Percentiles rank a stretch among this genome's conserved stretches.
phyloP scores from a whole-genome alignment of 805 yeast species.

The Ogataea pini region DNA sequence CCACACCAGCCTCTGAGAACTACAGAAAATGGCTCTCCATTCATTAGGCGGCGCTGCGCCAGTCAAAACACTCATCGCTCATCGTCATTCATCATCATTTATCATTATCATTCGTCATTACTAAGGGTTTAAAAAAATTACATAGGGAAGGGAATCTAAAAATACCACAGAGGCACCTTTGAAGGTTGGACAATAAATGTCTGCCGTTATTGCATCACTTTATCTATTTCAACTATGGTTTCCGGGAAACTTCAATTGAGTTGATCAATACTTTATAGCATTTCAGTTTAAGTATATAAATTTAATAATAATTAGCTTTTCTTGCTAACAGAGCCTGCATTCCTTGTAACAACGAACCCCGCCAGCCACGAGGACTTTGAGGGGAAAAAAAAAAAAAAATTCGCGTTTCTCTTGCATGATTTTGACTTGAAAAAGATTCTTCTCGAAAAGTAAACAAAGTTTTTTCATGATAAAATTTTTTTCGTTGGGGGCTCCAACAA shows the following conservation, averaged over 20 bases:
- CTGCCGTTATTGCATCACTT: not conserved
- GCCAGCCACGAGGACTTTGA: too few relatives aligned
- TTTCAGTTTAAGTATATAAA: not conserved
- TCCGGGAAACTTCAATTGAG: not conserved
- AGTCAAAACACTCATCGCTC: slow-evolving; percentile 1
- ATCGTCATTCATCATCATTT: slow-evolving; percentile 2
- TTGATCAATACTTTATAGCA: not conserved
- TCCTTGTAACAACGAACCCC: not conserved
- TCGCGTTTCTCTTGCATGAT: slow-evolving; percentile 11
- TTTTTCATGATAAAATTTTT: slow-evolving; percentile 5
- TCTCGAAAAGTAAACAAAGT: slow-evolving; percentile 15
- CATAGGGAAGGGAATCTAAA: slow-evolving; percentile 1
- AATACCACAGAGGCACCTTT: slow-evolving; percentile 1
- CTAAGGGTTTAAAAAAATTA: slow-evolving; percentile 2
- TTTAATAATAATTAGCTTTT: not conserved
- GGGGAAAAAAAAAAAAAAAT: too few relatives aligned
- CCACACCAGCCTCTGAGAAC: slow-evolving; percentile 33
- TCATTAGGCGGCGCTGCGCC: slow-evolving; percentile 16
- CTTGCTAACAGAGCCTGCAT: too few relatives aligned
- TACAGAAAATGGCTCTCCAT: slow-evolving; percentile 36
- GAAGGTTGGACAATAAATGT: not conserved
- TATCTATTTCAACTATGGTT: not conserved
- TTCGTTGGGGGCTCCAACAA: not conserved
- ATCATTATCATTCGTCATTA: slow-evolving; percentile 1
- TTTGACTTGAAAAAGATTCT: slow-evolving; percentile 5